These are phyloP conservation scores for Staphylotrichum longicolle DNA, from an alignment of 495 filamentous ascomycete species.

Conservation along the genomic window DNA sequence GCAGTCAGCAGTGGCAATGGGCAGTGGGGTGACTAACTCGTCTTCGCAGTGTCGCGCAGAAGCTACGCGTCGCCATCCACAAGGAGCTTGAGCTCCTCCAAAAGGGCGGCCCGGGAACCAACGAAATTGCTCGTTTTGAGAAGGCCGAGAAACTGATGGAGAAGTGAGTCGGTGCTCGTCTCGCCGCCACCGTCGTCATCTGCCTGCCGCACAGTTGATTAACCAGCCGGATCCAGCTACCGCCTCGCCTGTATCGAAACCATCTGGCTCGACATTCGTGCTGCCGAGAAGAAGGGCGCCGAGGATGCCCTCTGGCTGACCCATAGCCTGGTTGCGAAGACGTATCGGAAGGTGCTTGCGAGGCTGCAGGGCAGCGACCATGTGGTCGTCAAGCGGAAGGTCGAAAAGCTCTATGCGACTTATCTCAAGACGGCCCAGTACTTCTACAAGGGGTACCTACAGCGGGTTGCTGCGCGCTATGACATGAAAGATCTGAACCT, in stretches of 20 bases:
- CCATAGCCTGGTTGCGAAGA: conserved; percentile 71
- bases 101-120: conserved; percentile 44
- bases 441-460: conserved; percentile 84
- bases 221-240: conserved; percentile 51
- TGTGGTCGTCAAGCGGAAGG: conserved; percentile 73
- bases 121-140: conserved; percentile 52
- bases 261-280: conserved; percentile 71
- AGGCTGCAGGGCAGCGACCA: conserved; percentile 50
- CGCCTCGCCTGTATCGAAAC: conserved; percentile 66
- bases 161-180: conserved; percentile 47
- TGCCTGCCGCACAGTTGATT: conserved; percentile 30
- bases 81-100: conserved; percentile 46
- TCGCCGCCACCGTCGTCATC: conserved; percentile 18
- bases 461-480: conserved; percentile 70
- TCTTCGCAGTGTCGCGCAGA: conserved; percentile 28
- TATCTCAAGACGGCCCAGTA: conserved; percentile 84
- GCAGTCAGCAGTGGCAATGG: background rate
- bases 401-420: conserved; percentile 71
- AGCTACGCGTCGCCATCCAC: conserved; percentile 24
- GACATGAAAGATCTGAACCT: conserved; percentile 70
- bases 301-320: conserved; percentile 76
- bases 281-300: conserved; percentile 58
- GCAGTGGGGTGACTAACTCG: conserved; percentile 20
- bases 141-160: conserved; percentile 57
- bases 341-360: conserved; percentile 63